Percentiles rank a stretch among this genome's conserved stretches.
Evolutionary conservation across 176 grass and related monocot species (phyloP).

Genomic region (Juncus effusus): DNA sequence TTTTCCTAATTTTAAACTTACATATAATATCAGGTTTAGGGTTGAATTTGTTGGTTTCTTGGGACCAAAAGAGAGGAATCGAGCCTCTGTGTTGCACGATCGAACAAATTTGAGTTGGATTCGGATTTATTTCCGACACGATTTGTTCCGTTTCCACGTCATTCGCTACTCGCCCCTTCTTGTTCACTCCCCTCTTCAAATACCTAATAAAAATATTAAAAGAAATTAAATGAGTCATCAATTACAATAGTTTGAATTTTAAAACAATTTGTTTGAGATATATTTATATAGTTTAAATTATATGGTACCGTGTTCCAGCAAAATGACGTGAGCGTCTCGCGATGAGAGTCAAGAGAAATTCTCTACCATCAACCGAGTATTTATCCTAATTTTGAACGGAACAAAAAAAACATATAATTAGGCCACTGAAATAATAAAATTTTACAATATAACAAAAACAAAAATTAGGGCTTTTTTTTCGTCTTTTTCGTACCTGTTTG

Average conservation of each 20-base stretch:
- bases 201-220: conserved; percentile 53
- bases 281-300: not conserved
- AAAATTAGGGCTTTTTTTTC: not conserved
- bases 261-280: too few relatives aligned
- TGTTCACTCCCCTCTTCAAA: conserved; percentile 87
- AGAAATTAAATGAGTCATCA: too few relatives aligned
- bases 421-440: not conserved
- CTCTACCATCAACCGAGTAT: conserved; percentile 64
- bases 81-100: conserved; percentile 95
- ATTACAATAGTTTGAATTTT: too few relatives aligned
- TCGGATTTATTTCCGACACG: conserved; percentile 57
- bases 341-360: conserved; percentile 76
- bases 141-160: conserved; percentile 97
- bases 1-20: conserved; percentile 45
- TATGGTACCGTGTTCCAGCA: conserved; percentile 77
- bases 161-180: conserved; percentile 91
- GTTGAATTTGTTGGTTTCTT: conserved; percentile 73
- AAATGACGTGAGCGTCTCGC: conserved; percentile 83
- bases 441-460: conserved; percentile 8
- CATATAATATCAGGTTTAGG: conserved; percentile 85
- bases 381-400: conserved; percentile 51
- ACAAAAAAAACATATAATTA: conserved; percentile 22
- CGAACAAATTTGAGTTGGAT: conserved; percentile 71
- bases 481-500: conserved; percentile 57
- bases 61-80: conserved; percentile 92